Base-by-base conservation (phyloP, 2,329 filamentous ascomycete genomes). In the Tolypocladium inflatum region DNA sequence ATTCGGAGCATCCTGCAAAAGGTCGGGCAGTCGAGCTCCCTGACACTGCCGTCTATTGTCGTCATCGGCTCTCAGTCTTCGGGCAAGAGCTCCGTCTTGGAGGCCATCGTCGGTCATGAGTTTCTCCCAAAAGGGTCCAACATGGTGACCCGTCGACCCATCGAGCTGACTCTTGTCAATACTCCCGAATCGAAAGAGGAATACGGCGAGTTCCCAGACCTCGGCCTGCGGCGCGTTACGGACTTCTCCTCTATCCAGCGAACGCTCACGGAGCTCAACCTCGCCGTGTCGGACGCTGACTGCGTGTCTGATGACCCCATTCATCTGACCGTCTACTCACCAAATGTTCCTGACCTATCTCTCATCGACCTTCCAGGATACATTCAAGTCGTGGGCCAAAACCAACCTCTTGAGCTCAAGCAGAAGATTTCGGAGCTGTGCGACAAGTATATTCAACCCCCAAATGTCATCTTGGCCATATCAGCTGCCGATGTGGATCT, bases 31-130 rank as follows among this genome's bases (percentile, higher is more conserved):
- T 95, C 92, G 0, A 91, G 88, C 63, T 85, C 90, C 3, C 78
- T 99, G 62, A 93, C 89, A 1, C 77, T 99, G 26, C 94, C 94
- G 0, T 97, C 95, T 0, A 99, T 99, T 59, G 94, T 99, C n/a
- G 94, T 99, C 42, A 97, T 99, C 65, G 94, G 94, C 30, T 99
- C 94, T 2, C 94, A 99, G 71, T 99, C 94, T 0, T 97, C 94
- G 0, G 94, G 94, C 45, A 99, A 99, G 77, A 97, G 93, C 68
- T 99, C 94, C 1, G 94, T 99, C 1, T 73, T 99, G 54, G 94
- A 99, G 72, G 90, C 94, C 23, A 96, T 99, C 61, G 95, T 99
- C 57, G 95, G 94, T 6, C 94, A 99, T 68, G 94, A 99, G 67
- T 99, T 99, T 65, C 76, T 99, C 52, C 95, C 94, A 7, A 99